Base-by-base conservation (phyloP, 169 alveolate genomes). In the Plasmodium knowlesi region DNA sequence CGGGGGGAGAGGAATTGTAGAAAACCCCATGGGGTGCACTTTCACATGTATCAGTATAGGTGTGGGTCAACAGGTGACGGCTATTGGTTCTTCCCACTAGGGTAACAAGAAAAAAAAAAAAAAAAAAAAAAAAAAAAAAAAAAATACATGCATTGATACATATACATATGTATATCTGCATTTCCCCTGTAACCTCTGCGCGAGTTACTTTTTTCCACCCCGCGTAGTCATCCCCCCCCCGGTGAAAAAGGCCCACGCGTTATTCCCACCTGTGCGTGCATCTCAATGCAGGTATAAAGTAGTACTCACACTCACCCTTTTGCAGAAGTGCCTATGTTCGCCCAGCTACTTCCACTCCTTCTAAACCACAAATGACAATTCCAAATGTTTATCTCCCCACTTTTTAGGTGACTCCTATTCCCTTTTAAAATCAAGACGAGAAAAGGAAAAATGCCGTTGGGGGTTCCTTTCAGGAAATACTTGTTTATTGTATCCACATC, bases 401-500 rank as follows among this genome's bases (percentile, higher is more conserved):
- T 22, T 67, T 67, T 67, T 67, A 67, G 76, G 37, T 67, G 37
- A 12, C 30, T n/a, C 76, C 19, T 50, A 6, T n/a, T 74, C 57
- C 37, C 83, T 2, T n/a, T n/a, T 34, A 14, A 32, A 73, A 30
- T n/a, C 61, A 22, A 32, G 83, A n/a, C 22, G 32, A 32, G 46
- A 83, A 86, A 76, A 50, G 46, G 80, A 39, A 86, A 74, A 76
- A 86, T 86, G 93, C 93, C 93, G 5, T 32, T 86, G 43, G 93
- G 93, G 61, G 93, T 86, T 16, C 85, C 93, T 9, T 19, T 86
- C 30, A 54, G 85, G 61, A 78, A 86, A 43, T 86, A 86, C 46
- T 30, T 86, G 32, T 86, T 86, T 16, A 86, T 86, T 37, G 93
- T 86, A n/a, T 86, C 93, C 2, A 86, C 93, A 1, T 86, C 93